Evolutionary conservation across 1,139 yeast genomes (phyloP).

Genomic region (Blastobotrys illinoisensis): DNA sequence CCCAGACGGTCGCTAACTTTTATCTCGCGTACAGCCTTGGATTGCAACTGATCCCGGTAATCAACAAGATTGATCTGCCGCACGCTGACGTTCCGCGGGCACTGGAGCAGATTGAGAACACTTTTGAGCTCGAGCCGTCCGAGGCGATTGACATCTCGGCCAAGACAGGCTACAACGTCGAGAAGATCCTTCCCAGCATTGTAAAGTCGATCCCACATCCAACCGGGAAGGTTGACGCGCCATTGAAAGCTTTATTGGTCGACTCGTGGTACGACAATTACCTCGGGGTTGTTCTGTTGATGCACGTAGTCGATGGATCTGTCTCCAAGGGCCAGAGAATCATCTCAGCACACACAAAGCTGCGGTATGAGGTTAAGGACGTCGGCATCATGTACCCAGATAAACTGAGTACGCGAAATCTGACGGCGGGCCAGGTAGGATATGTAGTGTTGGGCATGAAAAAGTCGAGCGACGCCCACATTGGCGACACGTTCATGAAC

Average conservation of each 20-base stretch:
- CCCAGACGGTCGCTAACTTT: slow-evolving; percentile 95
- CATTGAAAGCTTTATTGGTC: slow-evolving; percentile 73
- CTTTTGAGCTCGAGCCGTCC: slow-evolving; percentile 71
- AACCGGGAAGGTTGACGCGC: slow-evolving; percentile 46
- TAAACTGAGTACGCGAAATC: slow-evolving; percentile 48
- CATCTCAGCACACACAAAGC: slow-evolving; percentile 69
- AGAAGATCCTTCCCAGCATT: slow-evolving; percentile 67
- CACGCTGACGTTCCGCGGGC: slow-evolving; percentile 81
- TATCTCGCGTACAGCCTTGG: slow-evolving; percentile 85
- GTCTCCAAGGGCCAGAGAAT: slow-evolving; percentile 70
- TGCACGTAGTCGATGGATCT: slow-evolving; percentile 78
- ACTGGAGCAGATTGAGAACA: slow-evolving; percentile 73
- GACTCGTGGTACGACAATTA: slow-evolving; percentile 97
- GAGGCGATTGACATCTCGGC: slow-evolving; percentile 88
- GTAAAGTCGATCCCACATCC: slow-evolving; percentile 76
- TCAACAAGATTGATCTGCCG: slow-evolving; percentile 86
- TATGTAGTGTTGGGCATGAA: slow-evolving; percentile 93
- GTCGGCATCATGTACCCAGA: slow-evolving; percentile 97
- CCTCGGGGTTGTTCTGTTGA: slow-evolving; percentile 85
- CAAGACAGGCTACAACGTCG: slow-evolving; percentile 81
- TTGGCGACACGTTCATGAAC: slow-evolving; percentile 86
- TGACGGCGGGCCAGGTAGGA: slow-evolving; percentile 91
- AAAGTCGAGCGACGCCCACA: slow-evolving; percentile 75
- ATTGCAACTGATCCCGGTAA: slow-evolving; percentile 76
- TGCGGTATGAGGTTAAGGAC: slow-evolving; percentile 80